Base-by-base conservation (phyloP, 306 rosid species). In the Neltuma alba region DNA sequence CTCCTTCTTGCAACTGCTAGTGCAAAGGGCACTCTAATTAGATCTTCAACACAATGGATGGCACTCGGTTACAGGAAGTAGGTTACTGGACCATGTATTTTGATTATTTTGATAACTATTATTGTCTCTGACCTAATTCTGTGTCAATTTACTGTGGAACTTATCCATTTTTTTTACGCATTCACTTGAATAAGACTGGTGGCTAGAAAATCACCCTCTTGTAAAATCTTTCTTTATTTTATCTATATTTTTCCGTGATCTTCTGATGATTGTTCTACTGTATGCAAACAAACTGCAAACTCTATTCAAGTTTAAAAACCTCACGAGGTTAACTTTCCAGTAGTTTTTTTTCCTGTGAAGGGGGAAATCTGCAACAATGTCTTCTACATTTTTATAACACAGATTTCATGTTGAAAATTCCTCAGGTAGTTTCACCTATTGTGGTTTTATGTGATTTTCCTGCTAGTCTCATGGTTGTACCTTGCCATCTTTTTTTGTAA, bases 1-100 rank as follows among this genome's bases (percentile, higher is more conserved):
- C 94, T 92, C 83, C 97, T 95, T 63, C 99, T 95, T 81, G 97
- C 99, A 69, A 93, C 99, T 84, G 96, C 99, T 47, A 93, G 99
- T 85, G 83, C 79, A 12, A 93, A 88, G 92, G 99, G 99, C 14
- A 95, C 99, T 80, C 84, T 95, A 84, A 90, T 95, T 83, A 89
- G 99, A 85, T 95, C 82, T 95, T 93, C 90, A 95, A 95, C 85
- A 95, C 99, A 74, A 86, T 95, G 95, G 98, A 95, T 20, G 97
- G 99, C 78, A 90, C 92, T 85, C 88, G 65, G 70, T 84, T 95
- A 73, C 98, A 95, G 83, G 99, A 95, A 92, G 99, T 92, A 92
- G 77, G 80, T 58, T 63, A 55, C 82, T 81, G 64, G 28, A 52
- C 72, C 42, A 10, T 61, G 36, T 30, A 82, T 69, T 81, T 28